phyloP scores from a whole-genome alignment of 495 filamentous ascomycete species.

The Opeltia flavorubescens region DNA sequence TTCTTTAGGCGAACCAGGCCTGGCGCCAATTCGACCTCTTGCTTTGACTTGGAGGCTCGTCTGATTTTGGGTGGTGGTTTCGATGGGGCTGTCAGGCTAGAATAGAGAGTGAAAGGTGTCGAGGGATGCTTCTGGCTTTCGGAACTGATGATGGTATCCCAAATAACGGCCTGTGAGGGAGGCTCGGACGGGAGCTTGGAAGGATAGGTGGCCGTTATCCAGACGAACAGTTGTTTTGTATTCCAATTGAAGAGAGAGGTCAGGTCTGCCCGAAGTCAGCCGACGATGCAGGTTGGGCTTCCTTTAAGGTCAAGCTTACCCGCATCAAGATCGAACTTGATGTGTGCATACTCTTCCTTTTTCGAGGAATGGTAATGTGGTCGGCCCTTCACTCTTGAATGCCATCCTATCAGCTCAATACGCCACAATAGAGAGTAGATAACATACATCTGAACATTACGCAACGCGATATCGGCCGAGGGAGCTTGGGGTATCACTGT shows the following conservation, averaged over 20 bases:
- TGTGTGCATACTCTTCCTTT: conserved; percentile 85
- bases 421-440: not conserved
- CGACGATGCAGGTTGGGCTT: too few species aligned
- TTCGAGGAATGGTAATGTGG: conserved; percentile 88
- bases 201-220: conserved; percentile 80
- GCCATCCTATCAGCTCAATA: conserved; percentile 3
- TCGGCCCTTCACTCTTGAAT: conserved; percentile 63
- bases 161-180: conserved; percentile 66
- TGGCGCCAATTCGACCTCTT: conserved; percentile 11
- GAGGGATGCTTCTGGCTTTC: conserved; percentile 39
- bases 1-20: conserved; percentile 62
- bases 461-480: conserved; percentile 47
- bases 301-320: conserved; percentile 24
- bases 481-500: conserved; percentile 57
- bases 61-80: conserved; percentile 13
- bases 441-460: conserved; percentile 75
- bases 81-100: conserved; percentile 6
- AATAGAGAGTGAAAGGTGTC: conserved; percentile 18
- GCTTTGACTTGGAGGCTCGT: conserved; percentile 12
- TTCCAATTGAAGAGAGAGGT: conserved; percentile 96
- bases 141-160: conserved; percentile 82
- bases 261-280: conserved; percentile 43
- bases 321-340: conserved; percentile 81
- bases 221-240: conserved; percentile 97
- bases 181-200: conserved; percentile 27